Evolutionary conservation across 495 filamentous ascomycete genomes (phyloP), one percentile per base, ranked within the genome.

Genomic region (Annulohypoxylon nitens): DNA sequence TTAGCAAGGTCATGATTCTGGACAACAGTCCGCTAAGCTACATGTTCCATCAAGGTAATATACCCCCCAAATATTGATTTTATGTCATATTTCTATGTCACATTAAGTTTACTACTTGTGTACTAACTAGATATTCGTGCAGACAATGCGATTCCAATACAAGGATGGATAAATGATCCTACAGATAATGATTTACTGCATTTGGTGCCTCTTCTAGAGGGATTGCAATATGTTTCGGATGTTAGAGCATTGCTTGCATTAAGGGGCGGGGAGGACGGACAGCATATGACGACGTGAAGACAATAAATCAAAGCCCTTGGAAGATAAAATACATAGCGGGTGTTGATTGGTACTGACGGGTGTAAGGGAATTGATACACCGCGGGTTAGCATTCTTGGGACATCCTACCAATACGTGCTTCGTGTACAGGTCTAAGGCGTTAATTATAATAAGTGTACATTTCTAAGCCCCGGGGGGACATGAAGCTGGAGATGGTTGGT

Each of bases 1-100:
- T 99, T 79, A 97, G 94, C 78, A 94, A 91, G 83, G 96, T 98
- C 55, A 97, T 98, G 92, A 99, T 99, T 71, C 84, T 98, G 78
- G 96, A 99, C 82, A 99, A 99, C 77, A 97, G 94, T 78, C 97
- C 96, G 12, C 90, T 97, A 85, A 97, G 95, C 82, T 99, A 99
- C 81, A 93, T 97, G 84, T 99, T 99, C 84, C 96, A 99, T 79
- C 93, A 97, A 89, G 97, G 96, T 97, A 79, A 50, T 85, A 71
- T 54, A 11, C 43, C 33, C 50, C 55, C 61, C 73, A 58, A 39
- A 65, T 30, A 30, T 73, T 18, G 12, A 20, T 33, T 50, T 20
- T 23, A 23, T 30, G 12, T 47, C 23, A 23, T 25, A 43, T 63
- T 64, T n/a, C n/a, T n/a, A 23, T 30, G n/a, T 47, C 23, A 23